Evolutionary conservation across 202 grass and related monocot species (phyloP).

Genomic region (Schoenoplectus tabernaemontani): DNA sequence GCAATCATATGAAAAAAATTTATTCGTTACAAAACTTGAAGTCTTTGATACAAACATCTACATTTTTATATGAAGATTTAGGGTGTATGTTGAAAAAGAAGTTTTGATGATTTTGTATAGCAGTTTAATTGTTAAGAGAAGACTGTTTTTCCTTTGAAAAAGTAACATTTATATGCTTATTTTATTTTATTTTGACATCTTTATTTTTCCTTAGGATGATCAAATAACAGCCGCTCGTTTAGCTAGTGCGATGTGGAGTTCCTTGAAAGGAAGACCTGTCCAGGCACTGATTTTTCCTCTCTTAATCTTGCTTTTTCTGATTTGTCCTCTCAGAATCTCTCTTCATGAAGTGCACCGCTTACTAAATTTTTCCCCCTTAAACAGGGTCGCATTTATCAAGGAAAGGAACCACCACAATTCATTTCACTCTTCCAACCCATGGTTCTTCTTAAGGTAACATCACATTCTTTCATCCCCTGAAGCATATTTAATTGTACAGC

Average conservation of each 20-base stretch:
- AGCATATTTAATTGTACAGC: neutral
- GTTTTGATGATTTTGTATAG: constrained; percentile 2
- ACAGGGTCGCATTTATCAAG: constrained; percentile 82
- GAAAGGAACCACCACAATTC: constrained; percentile 89
- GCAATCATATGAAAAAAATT: neutral
- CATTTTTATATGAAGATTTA: neutral
- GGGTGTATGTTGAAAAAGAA: neutral
- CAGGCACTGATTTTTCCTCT: constrained; percentile 45
- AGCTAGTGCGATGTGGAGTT: constrained; percentile 73
- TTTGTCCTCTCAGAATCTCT: neutral
- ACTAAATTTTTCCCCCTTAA: constrained; percentile 16
- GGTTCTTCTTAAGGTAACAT: constrained; percentile 78
- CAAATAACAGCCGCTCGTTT: constrained; percentile 47
- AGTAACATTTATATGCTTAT: constrained; percentile 1
- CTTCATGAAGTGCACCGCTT: constrained; percentile 13
- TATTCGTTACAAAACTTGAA: neutral
- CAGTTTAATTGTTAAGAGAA: neutral
- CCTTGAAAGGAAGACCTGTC: constrained; percentile 87
- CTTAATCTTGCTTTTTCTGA: constrained; percentile 6
- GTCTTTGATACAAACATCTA: neutral
- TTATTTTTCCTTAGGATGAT: constrained; percentile 52
- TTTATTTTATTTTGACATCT: constrained; percentile 4
- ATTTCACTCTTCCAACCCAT: constrained; percentile 94
- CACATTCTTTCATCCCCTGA: neutral
- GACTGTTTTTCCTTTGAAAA: neutral